Evolutionary conservation across 2,329 filamentous ascomycete genomes (phyloP), one percentile per base, ranked within the genome.

Genomic region (Diaporthe velutina): DNA sequence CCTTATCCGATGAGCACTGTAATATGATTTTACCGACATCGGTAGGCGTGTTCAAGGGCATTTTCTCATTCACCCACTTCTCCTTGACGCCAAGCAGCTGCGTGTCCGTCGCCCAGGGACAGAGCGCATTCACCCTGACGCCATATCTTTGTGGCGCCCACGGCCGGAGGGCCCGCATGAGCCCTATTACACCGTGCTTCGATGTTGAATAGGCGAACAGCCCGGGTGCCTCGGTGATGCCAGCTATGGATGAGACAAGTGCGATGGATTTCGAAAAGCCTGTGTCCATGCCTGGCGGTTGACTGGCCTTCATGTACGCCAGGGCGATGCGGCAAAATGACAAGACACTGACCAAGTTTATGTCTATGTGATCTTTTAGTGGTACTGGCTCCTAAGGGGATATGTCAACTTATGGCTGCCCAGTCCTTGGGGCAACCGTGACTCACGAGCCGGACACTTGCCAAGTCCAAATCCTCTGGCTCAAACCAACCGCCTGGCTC

Each of bases 141-240:
- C 80, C 78, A 33, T 83, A 80, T 57, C 81, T 77, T 3, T 78
- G 75, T 1, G 86, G 79, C 1, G 80, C 76, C 74, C 76, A 81
- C 1, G 76, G 77, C 48, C 85, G 82, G 38, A 89, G 79, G 25
- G 84, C 83, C 30, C 87, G 82, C 83, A 88, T 86, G 9, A 88
- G 80, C 0, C 88, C 88, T 38, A 87, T 81, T 0, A 89, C 83
- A n/a, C 85, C 87, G 75, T 89, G 87, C 77, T 89, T 88, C 8
- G 84, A 81, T 0, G 86, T 81, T 4, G 84, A 83, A 76, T 90
- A 89, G 33, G 87, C 81, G 67, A 85, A 85, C 1, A 88, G 78
- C 0, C 86, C 86, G 0, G 87, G 86, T 6, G 84, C 83, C 50
- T 88, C 85, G 22, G 85, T 86, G 77, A 89, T 88, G 3, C 87